Percentiles rank a stretch among this genome's conserved stretches.
These are phyloP conservation scores for Sphaerulina musiva DNA, from an alignment of 2,329 filamentous ascomycete species.

Conservation along the genomic window DNA sequence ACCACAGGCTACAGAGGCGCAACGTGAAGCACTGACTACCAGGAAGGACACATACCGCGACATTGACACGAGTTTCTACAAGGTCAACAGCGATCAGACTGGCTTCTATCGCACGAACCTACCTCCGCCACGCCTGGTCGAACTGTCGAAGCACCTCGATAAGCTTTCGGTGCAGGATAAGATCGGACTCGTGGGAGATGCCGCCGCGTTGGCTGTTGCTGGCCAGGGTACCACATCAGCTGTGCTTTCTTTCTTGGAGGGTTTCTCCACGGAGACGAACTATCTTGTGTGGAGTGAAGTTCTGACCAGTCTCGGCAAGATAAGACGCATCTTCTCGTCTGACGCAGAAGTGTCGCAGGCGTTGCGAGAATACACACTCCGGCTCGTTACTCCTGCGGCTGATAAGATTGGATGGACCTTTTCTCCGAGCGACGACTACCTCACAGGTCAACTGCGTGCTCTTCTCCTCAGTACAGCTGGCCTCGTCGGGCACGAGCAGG, in stretches of 20 bases:
- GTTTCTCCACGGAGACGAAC: slow-evolving; percentile 74
- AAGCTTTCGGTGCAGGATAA: slow-evolving; percentile 79
- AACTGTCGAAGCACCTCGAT: slow-evolving; percentile 70
- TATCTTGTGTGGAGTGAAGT: slow-evolving; percentile 88
- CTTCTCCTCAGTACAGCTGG: slow-evolving; percentile 71
- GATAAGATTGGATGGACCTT: slow-evolving; percentile 83
- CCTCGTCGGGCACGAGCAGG: slow-evolving; percentile 64
- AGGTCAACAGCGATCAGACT: slow-evolving; percentile 82
- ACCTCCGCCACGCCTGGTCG: slow-evolving; percentile 71
- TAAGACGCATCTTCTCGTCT: slow-evolving; percentile 79
- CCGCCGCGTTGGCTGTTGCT: slow-evolving; percentile 79
- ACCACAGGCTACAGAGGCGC: slow-evolving; percentile 54
- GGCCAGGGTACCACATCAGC: slow-evolving; percentile 77
- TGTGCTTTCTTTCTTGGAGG: slow-evolving; percentile 74
- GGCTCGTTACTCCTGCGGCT: slow-evolving; percentile 67
- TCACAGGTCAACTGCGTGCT: slow-evolving; percentile 75
- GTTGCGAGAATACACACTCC: slow-evolving; percentile 70
- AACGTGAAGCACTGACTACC: slow-evolving; percentile 61
- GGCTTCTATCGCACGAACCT: slow-evolving; percentile 94
- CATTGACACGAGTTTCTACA: slow-evolving; percentile 77
- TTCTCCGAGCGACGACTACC: slow-evolving; percentile 68
- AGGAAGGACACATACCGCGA: slow-evolving; percentile 72
- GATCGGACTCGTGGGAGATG: slow-evolving; percentile 85
- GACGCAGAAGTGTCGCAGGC: slow-evolving; percentile 65
- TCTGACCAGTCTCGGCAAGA: slow-evolving; percentile 64